Percentiles rank a stretch among this genome's conserved stretches.
These are phyloP conservation scores for Sordariomycetes sp. DNA, from an alignment of 2,329 filamentous ascomycete genomes.

Conservation along the genomic window DNA sequence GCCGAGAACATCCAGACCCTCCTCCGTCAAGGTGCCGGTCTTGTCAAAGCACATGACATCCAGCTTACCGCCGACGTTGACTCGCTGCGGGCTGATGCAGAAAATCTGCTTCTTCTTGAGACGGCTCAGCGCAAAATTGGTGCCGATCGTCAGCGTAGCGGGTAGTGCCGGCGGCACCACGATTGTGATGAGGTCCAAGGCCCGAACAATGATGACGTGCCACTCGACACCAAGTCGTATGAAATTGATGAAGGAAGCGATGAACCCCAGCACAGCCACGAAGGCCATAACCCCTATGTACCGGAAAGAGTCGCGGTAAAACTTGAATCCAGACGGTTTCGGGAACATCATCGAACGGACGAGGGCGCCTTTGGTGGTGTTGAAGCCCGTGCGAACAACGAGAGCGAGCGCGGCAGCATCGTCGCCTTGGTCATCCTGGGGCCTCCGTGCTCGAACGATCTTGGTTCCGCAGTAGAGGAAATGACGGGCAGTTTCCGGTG, in stretches of 20 bases:
- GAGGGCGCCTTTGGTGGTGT: conserved; percentile 91
- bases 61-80: conserved; percentile 92
- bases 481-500: conserved; percentile 74
- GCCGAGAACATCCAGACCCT: conserved; percentile 88
- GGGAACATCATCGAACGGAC: conserved; percentile 98
- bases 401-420: conserved; percentile 88
- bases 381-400: conserved; percentile 90
- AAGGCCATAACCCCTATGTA: conserved; percentile 96
- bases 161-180: conserved; percentile 92
- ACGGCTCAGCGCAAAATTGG: conserved; percentile 82
- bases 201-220: conserved; percentile 86
- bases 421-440: conserved; percentile 75
- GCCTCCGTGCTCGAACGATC: conserved; percentile 81
- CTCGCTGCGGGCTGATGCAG: conserved; percentile 93
- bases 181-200: conserved; percentile 92
- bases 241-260: conserved; percentile 90
- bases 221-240: conserved; percentile 73
- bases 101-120: conserved; percentile 88
- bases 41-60: conserved; percentile 98
- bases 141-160: conserved; percentile 91
- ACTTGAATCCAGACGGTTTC: conserved; percentile 96
- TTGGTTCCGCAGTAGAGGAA: conserved; percentile 95
- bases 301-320: conserved; percentile 93
- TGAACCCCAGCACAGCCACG: conserved; percentile 78
- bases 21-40: conserved; percentile 95